phyloP scores from a whole-genome alignment of 2,329 filamentous ascomycete species.

The Fusarium sp. region DNA sequence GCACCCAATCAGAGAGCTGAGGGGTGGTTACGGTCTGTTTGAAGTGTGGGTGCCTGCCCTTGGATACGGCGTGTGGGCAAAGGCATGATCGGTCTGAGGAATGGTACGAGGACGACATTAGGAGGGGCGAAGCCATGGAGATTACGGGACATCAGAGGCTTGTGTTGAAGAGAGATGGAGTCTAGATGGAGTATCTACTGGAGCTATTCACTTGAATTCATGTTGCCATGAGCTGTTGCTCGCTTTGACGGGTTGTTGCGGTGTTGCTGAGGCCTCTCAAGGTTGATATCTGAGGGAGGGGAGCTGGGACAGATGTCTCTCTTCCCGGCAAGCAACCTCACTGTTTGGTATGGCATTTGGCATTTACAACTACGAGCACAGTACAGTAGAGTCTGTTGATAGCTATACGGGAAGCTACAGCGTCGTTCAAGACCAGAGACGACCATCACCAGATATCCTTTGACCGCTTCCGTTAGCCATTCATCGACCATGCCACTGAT shows the following conservation, averaged over 20 bases:
- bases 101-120: slow-evolving; percentile 35
- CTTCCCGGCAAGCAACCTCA: background rate
- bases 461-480: background rate
- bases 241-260: background rate
- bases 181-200: background rate
- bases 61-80: slow-evolving; percentile 22
- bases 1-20: slow-evolving; percentile 35
- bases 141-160: slow-evolving; percentile 16
- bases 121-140: slow-evolving; percentile 13
- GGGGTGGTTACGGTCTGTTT: slow-evolving; percentile 1
- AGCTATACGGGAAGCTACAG: background rate
- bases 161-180: background rate
- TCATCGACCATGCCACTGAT: background rate
- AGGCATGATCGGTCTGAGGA: slow-evolving; percentile 21
- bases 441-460: background rate
- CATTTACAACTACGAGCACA: background rate
- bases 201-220: background rate
- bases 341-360: background rate
- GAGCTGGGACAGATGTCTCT: background rate
- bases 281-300: background rate
- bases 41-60: slow-evolving; percentile 8
- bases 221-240: background rate
- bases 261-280: background rate
- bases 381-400: background rate
- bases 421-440: background rate